Evolutionary conservation across 2,329 filamentous ascomycete species (phyloP).

Genomic region (Botryotinia globosa): DNA sequence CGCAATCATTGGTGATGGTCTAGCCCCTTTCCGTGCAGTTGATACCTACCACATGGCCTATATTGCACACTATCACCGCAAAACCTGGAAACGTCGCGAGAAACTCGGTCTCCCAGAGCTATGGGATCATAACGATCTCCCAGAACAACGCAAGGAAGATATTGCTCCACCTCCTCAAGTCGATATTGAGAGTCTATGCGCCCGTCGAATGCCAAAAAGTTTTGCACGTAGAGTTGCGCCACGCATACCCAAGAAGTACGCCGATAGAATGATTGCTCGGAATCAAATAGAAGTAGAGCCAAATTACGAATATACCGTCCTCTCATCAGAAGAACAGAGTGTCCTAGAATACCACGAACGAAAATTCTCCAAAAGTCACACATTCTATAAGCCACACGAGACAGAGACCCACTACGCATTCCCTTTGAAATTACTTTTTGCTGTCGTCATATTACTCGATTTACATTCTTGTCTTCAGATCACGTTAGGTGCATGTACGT

Average conservation of each 20-base stretch:
- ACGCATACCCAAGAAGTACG: conserved; percentile 29
- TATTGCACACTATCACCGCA: conserved; percentile 64
- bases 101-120: conserved; percentile 60
- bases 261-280: conserved; percentile 26
- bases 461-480: conserved; percentile 78
- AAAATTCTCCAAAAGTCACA: conserved; percentile 79
- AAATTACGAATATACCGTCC: conserved; percentile 55
- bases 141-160: conserved; percentile 43
- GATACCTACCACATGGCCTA: conserved; percentile 88
- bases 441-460: conserved; percentile 73
- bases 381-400: conserved; percentile 86
- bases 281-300: conserved; percentile 21
- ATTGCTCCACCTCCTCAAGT: conserved; percentile 40
- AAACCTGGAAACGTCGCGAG: conserved; percentile 49
- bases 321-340: conserved; percentile 64
- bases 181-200: conserved; percentile 40
- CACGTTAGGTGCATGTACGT: conserved; percentile 72
- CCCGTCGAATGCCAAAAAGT: conserved; percentile 26
- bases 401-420: conserved; percentile 79
- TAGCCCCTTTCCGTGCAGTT: conserved; percentile 71
- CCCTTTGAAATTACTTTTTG: conserved; percentile 67
- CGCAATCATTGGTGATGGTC: conserved; percentile 64
- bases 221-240: conserved; percentile 28
- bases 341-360: conserved; percentile 71
- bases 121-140: conserved; percentile 53